Evolutionary conservation across 1,284 basidiomycete genomes (phyloP).

Genomic region (Ustilago hordei): DNA sequence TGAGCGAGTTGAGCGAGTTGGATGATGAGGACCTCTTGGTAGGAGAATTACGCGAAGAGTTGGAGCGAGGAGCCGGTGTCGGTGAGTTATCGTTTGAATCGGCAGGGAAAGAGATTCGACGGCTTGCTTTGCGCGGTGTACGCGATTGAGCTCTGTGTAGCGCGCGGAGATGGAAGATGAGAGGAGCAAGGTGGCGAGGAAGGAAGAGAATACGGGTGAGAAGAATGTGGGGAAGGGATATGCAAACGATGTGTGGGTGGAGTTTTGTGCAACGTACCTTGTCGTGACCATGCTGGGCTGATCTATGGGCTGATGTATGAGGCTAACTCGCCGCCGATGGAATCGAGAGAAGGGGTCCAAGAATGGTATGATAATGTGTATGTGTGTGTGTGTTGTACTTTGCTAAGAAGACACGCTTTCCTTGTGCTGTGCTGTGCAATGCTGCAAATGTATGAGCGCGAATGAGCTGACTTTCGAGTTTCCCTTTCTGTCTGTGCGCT

Average conservation of each 20-base stretch:
- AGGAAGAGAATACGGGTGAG: neutral
- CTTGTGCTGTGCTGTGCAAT: neutral
- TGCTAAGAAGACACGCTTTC: conserved; percentile 16
- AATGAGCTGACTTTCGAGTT: conserved; percentile 36
- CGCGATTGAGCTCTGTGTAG: conserved; percentile 38
- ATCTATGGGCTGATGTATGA: neutral
- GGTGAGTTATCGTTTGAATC: conserved; percentile 43
- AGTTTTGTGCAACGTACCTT: conserved; percentile 25
- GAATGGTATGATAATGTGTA: conserved; percentile 10
- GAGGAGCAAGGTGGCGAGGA: neutral
- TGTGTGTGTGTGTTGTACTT: conserved; percentile 18
- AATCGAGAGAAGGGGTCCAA: neutral
- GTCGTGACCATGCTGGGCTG: conserved; percentile 38
- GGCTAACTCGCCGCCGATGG: neutral
- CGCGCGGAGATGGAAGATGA: neutral
- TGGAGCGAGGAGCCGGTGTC: conserved; percentile 33
- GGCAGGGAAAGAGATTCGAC: conserved; percentile 34
- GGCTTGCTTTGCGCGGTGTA: conserved; percentile 37
- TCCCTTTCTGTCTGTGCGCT: neutral
- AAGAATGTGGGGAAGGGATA: neutral
- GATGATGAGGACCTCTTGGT: conserved; percentile 24
- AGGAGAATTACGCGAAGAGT: conserved; percentile 27
- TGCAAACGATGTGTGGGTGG: neutral
- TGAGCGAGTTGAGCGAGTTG: conserved; percentile 5
- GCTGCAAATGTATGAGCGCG: conserved; percentile 1